Evolutionary conservation across 768 basidiomycete species (phyloP), one percentile per base, ranked within the genome.

Genomic region (Mycena leptocephala): DNA sequence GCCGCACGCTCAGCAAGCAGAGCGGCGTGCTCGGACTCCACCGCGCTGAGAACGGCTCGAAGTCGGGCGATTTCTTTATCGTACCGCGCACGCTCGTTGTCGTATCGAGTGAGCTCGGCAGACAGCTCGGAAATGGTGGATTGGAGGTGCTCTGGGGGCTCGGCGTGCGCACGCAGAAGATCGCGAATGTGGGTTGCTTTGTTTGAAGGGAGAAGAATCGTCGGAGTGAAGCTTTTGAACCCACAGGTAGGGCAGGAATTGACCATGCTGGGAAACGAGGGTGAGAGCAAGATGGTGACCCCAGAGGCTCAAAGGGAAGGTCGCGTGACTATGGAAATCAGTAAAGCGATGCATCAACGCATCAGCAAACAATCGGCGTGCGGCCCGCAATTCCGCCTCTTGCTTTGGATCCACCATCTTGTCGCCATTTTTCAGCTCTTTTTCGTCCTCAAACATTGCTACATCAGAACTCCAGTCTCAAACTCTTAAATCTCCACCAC

Each of bases 51-150:
- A 71, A 62, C 48, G 59, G 46, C 61, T 37, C 61, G 46, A 51
- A 71, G 59, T 63, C 70, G 70, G 37, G 46, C 22, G n/a, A 71
- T 71, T 63, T 71, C 59, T 46, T 48, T 63, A 51, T 71, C 70
- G 59, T 71, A 71, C 48, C 61, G 70, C 59, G 69, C 33, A 43
- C 69, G 69, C 69, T 71, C 61, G 48, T 53, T 62, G 48, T 62
- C 70, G 59, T 71, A 71, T 71, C 70, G 70, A 61, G 43, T 62
- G 59, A 71, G 61, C 71, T 72, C 71, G 62, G 61, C 51, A 53
- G 71, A 64, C 63, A 72, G 62, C 62, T 63, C 61, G 71, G 62
- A 72, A 72, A 72, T 55, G 71, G 71, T 72, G 62, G 53, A 63
- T 64, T 64, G 16, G 48, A 72, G 61, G 51, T 72, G 61, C 14